These are phyloP conservation scores for Moesziomyces aphidis DNA, from an alignment of 1,284 basidiomycete genomes.

Conservation along the genomic window DNA sequence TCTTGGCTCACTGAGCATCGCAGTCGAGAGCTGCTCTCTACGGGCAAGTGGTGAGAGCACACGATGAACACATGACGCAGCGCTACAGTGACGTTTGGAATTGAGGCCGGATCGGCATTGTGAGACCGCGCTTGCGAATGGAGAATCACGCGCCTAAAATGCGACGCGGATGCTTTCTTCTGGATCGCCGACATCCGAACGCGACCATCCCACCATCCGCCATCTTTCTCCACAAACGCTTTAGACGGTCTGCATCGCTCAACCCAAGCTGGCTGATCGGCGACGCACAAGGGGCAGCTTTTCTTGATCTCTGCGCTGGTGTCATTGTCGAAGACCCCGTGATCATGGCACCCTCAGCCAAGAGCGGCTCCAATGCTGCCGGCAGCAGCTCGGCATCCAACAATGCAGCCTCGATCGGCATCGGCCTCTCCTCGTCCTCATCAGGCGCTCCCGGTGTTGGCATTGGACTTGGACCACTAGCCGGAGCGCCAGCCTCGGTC, in stretches of 20 bases:
- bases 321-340: background rate
- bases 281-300: background rate
- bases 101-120: background rate
- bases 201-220: slow-evolving; percentile 6
- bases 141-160: slow-evolving; percentile 7
- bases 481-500: slow-evolving; percentile 51
- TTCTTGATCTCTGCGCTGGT: background rate
- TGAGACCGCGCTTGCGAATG: background rate
- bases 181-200: slow-evolving; percentile 31
- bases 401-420: slow-evolving; percentile 29
- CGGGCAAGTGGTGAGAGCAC: too few species aligned
- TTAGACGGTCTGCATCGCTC: too few species aligned
- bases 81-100: too few species aligned
- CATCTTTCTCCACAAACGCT: slow-evolving; percentile 7
- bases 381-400: slow-evolving; percentile 18
- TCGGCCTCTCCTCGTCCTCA: slow-evolving; percentile 37
- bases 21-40: too few species aligned
- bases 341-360: slow-evolving; percentile 37
- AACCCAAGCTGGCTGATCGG: too few species aligned
- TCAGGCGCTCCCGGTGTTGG: slow-evolving; percentile 25
- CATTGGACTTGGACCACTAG: slow-evolving; percentile 34
- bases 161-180: slow-evolving; percentile 17
- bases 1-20: background rate
- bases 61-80: too few species aligned
- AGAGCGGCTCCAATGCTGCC: slow-evolving; percentile 29